phyloP scores from a whole-genome alignment of 257 asterid species.

The Salvia hispanica region DNA sequence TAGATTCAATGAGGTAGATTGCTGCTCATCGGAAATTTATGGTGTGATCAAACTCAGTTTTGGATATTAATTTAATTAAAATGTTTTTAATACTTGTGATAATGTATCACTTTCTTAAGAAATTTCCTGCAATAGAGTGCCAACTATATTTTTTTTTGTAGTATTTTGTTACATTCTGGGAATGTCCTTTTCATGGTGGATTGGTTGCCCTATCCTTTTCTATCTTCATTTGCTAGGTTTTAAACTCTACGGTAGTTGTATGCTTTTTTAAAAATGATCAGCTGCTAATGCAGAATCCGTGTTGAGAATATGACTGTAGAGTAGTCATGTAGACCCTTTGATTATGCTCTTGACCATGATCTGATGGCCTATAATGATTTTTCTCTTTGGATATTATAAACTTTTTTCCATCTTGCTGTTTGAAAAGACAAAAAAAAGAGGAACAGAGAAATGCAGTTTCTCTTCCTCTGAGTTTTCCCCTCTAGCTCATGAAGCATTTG shows the following conservation, averaged over 20 bases:
- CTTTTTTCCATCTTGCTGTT: conserved; percentile 14
- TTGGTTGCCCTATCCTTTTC: conserved; percentile 61
- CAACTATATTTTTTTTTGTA: conserved; percentile 10
- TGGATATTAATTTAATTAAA: conserved; percentile 14
- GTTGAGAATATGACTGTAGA: conserved; percentile 30
- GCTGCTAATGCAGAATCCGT: conserved; percentile 33
- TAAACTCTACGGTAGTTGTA: conserved; percentile 36
- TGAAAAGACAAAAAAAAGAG: background rate
- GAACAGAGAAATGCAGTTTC: background rate
- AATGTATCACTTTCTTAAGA: conserved; percentile 12
- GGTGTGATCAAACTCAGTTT: conserved; percentile 22
- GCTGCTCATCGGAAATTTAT: background rate
- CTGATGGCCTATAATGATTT: conserved; percentile 22
- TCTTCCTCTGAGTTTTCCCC: conserved; percentile 3
- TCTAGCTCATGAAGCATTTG: background rate
- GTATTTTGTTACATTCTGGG: conserved; percentile 40
- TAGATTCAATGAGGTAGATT: conserved; percentile 24
- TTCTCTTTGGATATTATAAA: conserved; percentile 14
- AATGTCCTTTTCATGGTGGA: conserved; percentile 48
- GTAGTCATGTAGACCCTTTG: conserved; percentile 14
- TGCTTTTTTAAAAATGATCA: conserved; percentile 31
- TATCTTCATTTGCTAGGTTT: conserved; percentile 34
- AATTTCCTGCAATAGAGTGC: conserved; percentile 13
- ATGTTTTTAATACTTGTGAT: background rate
- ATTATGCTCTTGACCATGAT: conserved; percentile 17